Evolutionary conservation across 1,284 basidiomycete species (phyloP).

Genomic region (Rhodotorula sp.): DNA sequence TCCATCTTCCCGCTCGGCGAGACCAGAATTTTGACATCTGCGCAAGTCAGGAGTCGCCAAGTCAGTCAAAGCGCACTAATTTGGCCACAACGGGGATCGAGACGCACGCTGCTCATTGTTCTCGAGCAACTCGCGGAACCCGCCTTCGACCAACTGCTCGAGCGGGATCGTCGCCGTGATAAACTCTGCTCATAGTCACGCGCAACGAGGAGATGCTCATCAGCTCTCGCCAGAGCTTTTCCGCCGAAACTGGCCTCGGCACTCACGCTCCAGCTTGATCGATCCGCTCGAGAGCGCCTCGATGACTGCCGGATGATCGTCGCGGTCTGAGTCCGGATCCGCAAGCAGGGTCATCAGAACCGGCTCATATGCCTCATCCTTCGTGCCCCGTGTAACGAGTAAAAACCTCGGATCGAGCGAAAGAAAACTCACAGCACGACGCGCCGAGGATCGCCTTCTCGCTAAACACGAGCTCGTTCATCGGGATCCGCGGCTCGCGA

Average conservation of each 20-base stretch:
- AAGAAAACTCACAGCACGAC: not conserved
- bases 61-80: not conserved
- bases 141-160: constrained; percentile 48
- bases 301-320: constrained; percentile 46
- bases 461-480: constrained; percentile 45
- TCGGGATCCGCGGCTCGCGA: constrained; percentile 43
- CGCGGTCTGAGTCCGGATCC: constrained; percentile 22
- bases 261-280: constrained; percentile 43
- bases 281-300: constrained; percentile 45
- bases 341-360: constrained; percentile 37
- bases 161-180: constrained; percentile 47
- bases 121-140: constrained; percentile 46
- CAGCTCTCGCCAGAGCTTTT: too few species aligned
- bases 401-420: not conserved
- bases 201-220: not conserved
- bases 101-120: constrained; percentile 47
- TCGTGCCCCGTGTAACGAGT: too few species aligned
- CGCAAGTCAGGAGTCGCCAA: not conserved
- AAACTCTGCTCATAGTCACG: constrained; percentile 22
- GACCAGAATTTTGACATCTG: constrained; percentile 40
- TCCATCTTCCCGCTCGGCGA: constrained; percentile 22
- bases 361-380: not conserved
- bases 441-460: constrained; percentile 45
- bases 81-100: too few species aligned
- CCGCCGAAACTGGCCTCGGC: not conserved